Conservation (phyloP, 73 alveolate species). For the Blepharisma japonicum region DNA sequence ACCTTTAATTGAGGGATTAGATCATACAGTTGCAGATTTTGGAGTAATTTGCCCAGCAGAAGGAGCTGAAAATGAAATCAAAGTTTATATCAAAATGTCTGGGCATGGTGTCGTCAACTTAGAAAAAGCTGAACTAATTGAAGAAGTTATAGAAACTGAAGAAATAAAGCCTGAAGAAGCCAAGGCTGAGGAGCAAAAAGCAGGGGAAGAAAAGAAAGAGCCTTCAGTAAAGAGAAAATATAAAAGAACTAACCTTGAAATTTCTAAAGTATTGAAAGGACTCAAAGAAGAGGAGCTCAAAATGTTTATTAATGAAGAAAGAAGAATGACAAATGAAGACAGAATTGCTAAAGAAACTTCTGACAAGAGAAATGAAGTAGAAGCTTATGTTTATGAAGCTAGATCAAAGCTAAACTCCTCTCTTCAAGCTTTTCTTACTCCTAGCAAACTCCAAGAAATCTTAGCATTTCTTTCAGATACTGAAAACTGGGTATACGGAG, state of each 20-base stretch:
- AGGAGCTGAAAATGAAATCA: constrained; percentile 53
- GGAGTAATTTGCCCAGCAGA: constrained; percentile 53
- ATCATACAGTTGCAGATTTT: constrained; percentile 46
- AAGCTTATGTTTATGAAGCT: constrained; percentile 70
- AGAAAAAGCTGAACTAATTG: constrained; percentile 60
- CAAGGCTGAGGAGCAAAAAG: constrained; percentile 37
- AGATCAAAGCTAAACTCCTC: constrained; percentile 57
- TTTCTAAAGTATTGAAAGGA: constrained; percentile 38
- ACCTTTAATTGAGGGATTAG: constrained; percentile 44
- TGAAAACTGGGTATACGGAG: constrained; percentile 77
- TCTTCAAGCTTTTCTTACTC: constrained; percentile 34
- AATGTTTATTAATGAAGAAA: constrained; percentile 42
- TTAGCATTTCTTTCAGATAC: constrained; percentile 39
- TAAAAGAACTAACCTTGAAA: constrained; percentile 40
- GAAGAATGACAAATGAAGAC: constrained; percentile 50
- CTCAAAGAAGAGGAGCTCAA: constrained; percentile 38
- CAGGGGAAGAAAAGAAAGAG: constrained; percentile 49
- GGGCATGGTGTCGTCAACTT: constrained; percentile 57
- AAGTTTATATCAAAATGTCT: constrained; percentile 57
- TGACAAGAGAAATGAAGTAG: constrained; percentile 70
- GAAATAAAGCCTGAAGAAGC: constrained; percentile 39
- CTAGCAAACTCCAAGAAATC: constrained; percentile 28
- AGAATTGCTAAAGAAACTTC: constrained; percentile 49
- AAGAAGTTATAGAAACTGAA: constrained; percentile 48
- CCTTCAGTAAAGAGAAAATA: constrained; percentile 43